Base-by-base conservation (phyloP, 495 filamentous ascomycete species). In the Evernia prunastri region DNA sequence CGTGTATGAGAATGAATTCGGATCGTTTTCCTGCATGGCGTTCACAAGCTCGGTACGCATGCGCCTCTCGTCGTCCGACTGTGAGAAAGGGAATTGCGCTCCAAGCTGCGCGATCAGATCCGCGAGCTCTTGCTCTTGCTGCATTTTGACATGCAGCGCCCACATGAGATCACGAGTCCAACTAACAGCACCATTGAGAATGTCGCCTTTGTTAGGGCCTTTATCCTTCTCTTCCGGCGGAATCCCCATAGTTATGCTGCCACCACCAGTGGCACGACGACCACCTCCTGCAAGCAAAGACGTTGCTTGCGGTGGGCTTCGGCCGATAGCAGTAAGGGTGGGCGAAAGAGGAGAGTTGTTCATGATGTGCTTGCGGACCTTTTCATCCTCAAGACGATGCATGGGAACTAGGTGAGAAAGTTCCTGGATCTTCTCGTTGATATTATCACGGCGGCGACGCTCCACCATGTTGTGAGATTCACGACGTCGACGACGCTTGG, bases 141-240 rank as follows among this genome's bases (percentile, higher is more conserved):
- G 86, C 58, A 93, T 79, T 74, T 96, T 96, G 65, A 87, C 77
- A 68, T 95, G 84, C 45, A 96, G 77, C 72, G 92, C 83, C 94
- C 94, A 97, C 94, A 98, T 97, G 51, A 98, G 79, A 75, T 98
- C 94, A 54, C 93, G 86, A 65, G 88, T 96, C 94, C 94, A 98
- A 74, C 89, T 88, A 56, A 98, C 94, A 20, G 94, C 89, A 36
- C 94, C 94, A 72, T 97, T 97, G 61, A 98, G 86, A 60, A 98
- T 97, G 71, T 98, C 94, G 49, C 94, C 94, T 76, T 98, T 98
- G 80, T 97, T 97, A 0, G 94, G 94, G 1, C 95, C 95, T 68
- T 97, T 97, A 75, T 98, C 94, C 69, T 97, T 98, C 66, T 98
- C 94, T 69, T 98, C 94, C 35, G 93, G 84, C 0, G 92, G 90